Conservation (phyloP, 495 filamentous ascomycete genomes). For the Endocarpon pusillum region DNA sequence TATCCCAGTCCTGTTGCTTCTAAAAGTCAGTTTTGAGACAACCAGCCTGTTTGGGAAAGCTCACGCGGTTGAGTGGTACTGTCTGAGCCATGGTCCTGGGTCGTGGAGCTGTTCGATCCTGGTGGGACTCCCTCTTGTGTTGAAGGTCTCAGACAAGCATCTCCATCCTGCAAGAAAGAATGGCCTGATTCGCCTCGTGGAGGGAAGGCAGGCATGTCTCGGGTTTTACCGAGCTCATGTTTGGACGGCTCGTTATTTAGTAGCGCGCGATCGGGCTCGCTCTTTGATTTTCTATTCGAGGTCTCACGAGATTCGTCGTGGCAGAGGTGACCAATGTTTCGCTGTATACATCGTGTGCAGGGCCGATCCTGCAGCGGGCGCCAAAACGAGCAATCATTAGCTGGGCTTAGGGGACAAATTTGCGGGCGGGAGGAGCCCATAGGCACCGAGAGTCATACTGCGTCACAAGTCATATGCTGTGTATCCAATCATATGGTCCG, state of each 20-base stretch:
- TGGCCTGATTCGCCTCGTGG: slow-evolving; percentile 1
- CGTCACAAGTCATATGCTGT: slow-evolving; percentile 99
- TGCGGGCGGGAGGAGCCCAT: slow-evolving; percentile 1
- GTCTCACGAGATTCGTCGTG: slow-evolving; percentile 89
- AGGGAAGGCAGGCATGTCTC: slow-evolving; percentile 19
- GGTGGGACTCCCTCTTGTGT: too few relatives aligned
- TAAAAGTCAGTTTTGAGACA: too few relatives aligned
- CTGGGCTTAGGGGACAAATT: neutral
- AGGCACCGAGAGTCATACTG: slow-evolving; percentile 74
- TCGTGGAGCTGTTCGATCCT: too few relatives aligned
- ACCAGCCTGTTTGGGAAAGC: slow-evolving; percentile 14
- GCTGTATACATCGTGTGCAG: slow-evolving; percentile 94
- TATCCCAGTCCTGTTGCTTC: slow-evolving; percentile 49
- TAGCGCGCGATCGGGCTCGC: slow-evolving; percentile 42
- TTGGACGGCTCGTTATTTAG: slow-evolving; percentile 41
- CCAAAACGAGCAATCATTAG: slow-evolving; percentile 11
- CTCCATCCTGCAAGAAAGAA: too few relatives aligned
- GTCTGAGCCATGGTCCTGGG: slow-evolving; percentile 1
- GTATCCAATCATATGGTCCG: slow-evolving; percentile 25
- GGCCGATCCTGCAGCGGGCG: slow-evolving; percentile 56
- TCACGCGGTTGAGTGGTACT: neutral
- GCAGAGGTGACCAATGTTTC: slow-evolving; percentile 96
- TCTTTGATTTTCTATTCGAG: slow-evolving; percentile 54
- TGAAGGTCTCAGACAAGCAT: too few relatives aligned
- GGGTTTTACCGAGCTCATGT: slow-evolving; percentile 22